Percentiles rank a stretch among this genome's conserved stretches.
Evolutionary conservation across 768 basidiomycete species (phyloP).

Genomic region (Amanita inopinata): DNA sequence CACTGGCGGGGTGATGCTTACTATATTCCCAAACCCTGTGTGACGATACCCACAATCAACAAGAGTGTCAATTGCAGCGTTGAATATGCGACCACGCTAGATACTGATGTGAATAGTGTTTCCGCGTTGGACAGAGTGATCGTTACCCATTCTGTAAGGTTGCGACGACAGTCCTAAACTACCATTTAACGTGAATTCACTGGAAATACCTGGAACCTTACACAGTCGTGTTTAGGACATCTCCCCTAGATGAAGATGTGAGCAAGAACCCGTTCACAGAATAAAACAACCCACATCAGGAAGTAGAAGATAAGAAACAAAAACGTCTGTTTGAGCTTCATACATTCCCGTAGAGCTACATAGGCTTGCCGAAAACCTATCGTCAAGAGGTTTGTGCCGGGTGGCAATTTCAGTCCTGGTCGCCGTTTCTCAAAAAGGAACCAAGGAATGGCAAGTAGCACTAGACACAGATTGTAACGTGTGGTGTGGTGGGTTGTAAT

Average conservation of each 20-base stretch:
- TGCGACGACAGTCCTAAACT: conserved; percentile 51
- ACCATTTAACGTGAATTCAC: conserved; percentile 1
- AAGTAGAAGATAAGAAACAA: conserved; percentile 70
- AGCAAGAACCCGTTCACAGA: not conserved
- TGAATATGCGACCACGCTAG: conserved; percentile 60
- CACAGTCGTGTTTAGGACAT: conserved; percentile 70
- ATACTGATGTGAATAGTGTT: not conserved
- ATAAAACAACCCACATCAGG: conserved; percentile 42
- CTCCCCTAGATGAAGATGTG: conserved; percentile 39
- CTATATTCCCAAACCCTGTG: conserved; percentile 65
- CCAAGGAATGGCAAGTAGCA: conserved; percentile 64
- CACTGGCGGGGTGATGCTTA: conserved; percentile 20
- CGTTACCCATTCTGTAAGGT: conserved; percentile 61
- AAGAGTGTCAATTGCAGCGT: conserved; percentile 61
- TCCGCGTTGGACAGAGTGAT: not conserved
- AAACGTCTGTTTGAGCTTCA: conserved; percentile 64
- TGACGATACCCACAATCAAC: conserved; percentile 53
- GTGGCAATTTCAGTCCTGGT: conserved; percentile 52
- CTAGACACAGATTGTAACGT: conserved; percentile 21
- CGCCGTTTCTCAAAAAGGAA: conserved; percentile 60
- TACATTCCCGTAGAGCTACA: conserved; percentile 51
- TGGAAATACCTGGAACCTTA: conserved; percentile 21
- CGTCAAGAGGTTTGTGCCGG: conserved; percentile 43
- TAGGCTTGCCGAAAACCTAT: conserved; percentile 63
- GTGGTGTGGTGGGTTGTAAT: not conserved